phyloP scores from a whole-genome alignment of 1,139 yeast genomes.

The Kazachstania sp. region DNA sequence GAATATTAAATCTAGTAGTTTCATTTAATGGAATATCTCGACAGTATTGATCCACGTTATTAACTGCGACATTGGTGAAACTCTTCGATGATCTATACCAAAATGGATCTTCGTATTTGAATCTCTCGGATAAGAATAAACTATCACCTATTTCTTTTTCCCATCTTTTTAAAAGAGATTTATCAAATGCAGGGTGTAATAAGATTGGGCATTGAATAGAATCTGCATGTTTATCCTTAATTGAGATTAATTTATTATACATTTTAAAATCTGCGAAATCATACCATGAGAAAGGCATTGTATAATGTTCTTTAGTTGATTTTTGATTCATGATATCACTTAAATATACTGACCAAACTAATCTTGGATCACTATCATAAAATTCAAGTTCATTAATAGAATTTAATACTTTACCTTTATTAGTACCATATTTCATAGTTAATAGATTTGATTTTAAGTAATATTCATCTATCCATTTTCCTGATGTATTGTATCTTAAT shows the following conservation, averaged over 20 bases:
- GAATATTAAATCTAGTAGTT: slow-evolving; percentile 9
- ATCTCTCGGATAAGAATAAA: slow-evolving; percentile 9
- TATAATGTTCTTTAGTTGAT: slow-evolving; percentile 1
- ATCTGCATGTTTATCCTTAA: slow-evolving; percentile 8
- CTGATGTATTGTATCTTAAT: slow-evolving; percentile 13
- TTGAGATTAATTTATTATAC: slow-evolving; percentile 17
- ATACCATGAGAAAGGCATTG: slow-evolving; percentile 23
- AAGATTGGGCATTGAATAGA: slow-evolving; percentile 13
- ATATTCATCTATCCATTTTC: slow-evolving; percentile 17
- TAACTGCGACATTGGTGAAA: neutral
- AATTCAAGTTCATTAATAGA: slow-evolving; percentile 14
- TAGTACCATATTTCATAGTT: slow-evolving; percentile 13
- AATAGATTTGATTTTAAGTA: slow-evolving; percentile 14
- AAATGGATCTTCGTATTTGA: slow-evolving; percentile 11
- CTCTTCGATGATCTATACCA: slow-evolving; percentile 12
- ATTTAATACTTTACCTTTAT: slow-evolving; percentile 9
- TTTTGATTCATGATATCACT: slow-evolving; percentile 7
- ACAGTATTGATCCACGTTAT: slow-evolving; percentile 5
- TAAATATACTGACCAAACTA: slow-evolving; percentile 20
- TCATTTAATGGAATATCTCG: neutral
- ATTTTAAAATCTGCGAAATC: slow-evolving; percentile 23
- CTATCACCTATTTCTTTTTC: slow-evolving; percentile 12
- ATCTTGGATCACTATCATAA: slow-evolving; percentile 24
- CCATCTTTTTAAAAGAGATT: slow-evolving; percentile 6
- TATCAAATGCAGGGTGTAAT: slow-evolving; percentile 13